Percentiles rank a stretch among this genome's conserved stretches.
These are phyloP conservation scores for Coccomyxa sp. DNA, from an alignment of 139 green algal species.

Conservation along the genomic window DNA sequence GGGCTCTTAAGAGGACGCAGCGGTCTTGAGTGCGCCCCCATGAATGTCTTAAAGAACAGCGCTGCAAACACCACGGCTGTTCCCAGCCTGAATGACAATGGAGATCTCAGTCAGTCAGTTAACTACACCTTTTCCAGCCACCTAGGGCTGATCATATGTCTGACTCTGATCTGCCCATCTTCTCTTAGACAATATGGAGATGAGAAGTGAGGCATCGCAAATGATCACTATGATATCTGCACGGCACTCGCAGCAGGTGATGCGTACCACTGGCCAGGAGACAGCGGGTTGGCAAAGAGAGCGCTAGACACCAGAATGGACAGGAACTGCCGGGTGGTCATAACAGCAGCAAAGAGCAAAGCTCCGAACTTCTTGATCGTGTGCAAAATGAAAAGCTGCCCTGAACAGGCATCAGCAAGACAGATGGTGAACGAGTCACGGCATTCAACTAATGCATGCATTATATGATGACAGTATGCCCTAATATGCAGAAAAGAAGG, in stretches of 20 bases:
- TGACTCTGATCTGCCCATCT: neutral
- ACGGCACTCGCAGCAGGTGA: neutral
- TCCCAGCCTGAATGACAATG: constrained; percentile 23
- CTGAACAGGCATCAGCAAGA: neutral
- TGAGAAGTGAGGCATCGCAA: neutral
- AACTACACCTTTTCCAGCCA: no score
- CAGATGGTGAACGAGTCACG: no score
- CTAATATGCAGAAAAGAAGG: neutral
- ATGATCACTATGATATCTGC: neutral
- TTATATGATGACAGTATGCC: neutral
- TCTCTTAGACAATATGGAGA: neutral
- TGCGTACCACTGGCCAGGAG: constrained; percentile 54
- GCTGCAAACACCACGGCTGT: constrained; percentile 55
- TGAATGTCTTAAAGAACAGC: constrained; percentile 53
- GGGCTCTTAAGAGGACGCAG: neutral
- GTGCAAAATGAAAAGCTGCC: constrained; percentile 79
- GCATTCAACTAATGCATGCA: neutral
- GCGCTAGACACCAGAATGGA: constrained; percentile 86
- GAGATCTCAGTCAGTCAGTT: constrained; percentile 11
- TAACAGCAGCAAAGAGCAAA: constrained; percentile 88
- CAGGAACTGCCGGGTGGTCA: constrained; percentile 91
- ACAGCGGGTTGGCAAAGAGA: constrained; percentile 80
- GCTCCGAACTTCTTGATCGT: constrained; percentile 77
- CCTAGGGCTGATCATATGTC: no score
- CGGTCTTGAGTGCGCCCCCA: neutral